Evolutionary conservation across 306 rosid genomes (phyloP), one percentile per base, ranked within the genome.

Genomic region (Lupinus albus): DNA sequence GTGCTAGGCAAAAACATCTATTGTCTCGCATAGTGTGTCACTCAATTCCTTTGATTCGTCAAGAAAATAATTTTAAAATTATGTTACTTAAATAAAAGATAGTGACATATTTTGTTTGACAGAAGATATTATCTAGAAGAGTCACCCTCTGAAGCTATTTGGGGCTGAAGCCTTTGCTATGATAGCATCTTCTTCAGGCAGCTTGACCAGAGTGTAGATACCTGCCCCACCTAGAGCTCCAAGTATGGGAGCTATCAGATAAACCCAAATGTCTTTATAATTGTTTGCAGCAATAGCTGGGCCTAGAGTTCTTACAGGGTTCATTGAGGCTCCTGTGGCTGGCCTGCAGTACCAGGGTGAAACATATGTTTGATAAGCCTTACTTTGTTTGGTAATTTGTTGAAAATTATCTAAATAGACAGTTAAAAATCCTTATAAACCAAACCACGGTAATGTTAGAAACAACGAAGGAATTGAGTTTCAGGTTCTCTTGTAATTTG

Each of bases 181-280:
- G 11, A 67, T 20, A 0, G 81, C 81, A 12, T 80, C 78, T 71
- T 88, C 80, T 38, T 86, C 83, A 1, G 87, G 82, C 32, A 89
- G 84, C 80, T 87, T 92, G 54, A 92, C 91, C 0, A 81, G 80
- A n/a, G 89, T 73, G 67, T 87, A 92, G 58, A 71, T 79, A 41
- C 92, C 98, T 8, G 95, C 98, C 28, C 96, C 95, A 7, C 78
- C 76, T 13, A 92, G 80, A 8, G 98, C 89, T 63, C 98, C 96
- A 1, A 92, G 80, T 57, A 92, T 56, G 35, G 97, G 97, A 68
- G 91, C 95, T 39, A 85, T 72, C 16, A 92, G 84, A 84, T 92
- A 92, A 4, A 92, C 65, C 98, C 96, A 92, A 48, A 92, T 87
- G 56, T 74, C 95, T 74, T 78, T 84, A 73, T 76, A 92, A 80